Percentiles rank a stretch among this genome's conserved stretches.
Evolutionary conservation across 2,329 filamentous ascomycete genomes (phyloP).

Genomic region (Neonectria faginata): DNA sequence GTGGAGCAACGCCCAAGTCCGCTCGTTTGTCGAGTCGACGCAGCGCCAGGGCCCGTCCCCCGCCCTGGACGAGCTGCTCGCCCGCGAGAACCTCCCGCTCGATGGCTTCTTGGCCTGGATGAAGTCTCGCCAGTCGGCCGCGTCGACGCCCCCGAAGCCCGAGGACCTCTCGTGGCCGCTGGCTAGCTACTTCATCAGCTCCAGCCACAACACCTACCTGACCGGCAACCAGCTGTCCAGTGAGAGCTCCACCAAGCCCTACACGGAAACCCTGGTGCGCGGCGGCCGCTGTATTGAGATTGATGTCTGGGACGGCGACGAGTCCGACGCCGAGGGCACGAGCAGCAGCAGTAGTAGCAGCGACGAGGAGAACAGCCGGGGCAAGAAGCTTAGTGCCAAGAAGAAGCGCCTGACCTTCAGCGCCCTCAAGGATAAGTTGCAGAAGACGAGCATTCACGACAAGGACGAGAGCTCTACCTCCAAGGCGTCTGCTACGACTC

Average conservation of each 20-base stretch:
- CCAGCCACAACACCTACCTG: slow-evolving; percentile 95
- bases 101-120: slow-evolving; percentile 67
- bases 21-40: slow-evolving; percentile 59
- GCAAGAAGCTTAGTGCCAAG: slow-evolving; percentile 63
- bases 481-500: slow-evolving; percentile 18
- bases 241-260: slow-evolving; percentile 87
- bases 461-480: slow-evolving; percentile 35
- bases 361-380: slow-evolving; percentile 65
- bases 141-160: slow-evolving; percentile 54
- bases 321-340: slow-evolving; percentile 69
- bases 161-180: slow-evolving; percentile 78
- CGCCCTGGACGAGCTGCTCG: slow-evolving; percentile 43
- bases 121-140: slow-evolving; percentile 61
- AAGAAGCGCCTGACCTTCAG: slow-evolving; percentile 69
- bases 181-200: slow-evolving; percentile 93
- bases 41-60: slow-evolving; percentile 57
- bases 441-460: slow-evolving; percentile 60
- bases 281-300: slow-evolving; percentile 94
- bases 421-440: slow-evolving; percentile 71
- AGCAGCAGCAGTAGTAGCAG: slow-evolving; percentile 59
- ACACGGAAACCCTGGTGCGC: slow-evolving; percentile 84
- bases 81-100: slow-evolving; percentile 56
- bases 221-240: slow-evolving; percentile 89
- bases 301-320: slow-evolving; percentile 93
- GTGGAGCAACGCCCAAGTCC: slow-evolving; percentile 61